A percentile compares a stretch with the other conserved stretches of the same genome.
Conservation (phyloP, 1,139 yeast genomes). For the Debaryomycetaceae sp. region DNA sequence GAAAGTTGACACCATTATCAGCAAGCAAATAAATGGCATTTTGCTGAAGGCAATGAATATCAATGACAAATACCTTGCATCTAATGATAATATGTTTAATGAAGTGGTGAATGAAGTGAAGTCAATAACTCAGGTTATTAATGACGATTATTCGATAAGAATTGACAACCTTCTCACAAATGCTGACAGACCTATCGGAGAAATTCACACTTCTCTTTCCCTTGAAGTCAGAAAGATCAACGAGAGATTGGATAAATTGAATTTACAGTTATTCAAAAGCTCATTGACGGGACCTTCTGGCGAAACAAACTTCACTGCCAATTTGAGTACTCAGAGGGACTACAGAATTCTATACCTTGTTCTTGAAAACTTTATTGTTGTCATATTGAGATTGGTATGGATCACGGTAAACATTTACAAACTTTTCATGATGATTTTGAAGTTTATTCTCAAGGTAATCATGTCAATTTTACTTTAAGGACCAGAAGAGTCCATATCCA, state of each 20-base stretch:
- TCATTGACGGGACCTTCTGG: conserved; percentile 21
- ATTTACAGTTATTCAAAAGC: conserved; percentile 30
- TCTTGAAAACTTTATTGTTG: conserved; percentile 52
- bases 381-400: conserved; percentile 69
- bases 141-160: conserved; percentile 44
- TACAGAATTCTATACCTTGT: conserved; percentile 37
- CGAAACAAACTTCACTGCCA: conserved; percentile 18
- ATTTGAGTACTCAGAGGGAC: conserved; percentile 22
- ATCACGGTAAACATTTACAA: conserved; percentile 57
- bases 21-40: conserved; percentile 21
- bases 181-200: conserved; percentile 77
- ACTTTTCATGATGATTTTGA: conserved; percentile 29
- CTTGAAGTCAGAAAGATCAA: conserved; percentile 67
- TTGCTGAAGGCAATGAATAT: conserved; percentile 24
- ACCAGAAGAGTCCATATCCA: not conserved
- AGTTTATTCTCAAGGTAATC: conserved; percentile 35
- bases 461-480: conserved; percentile 21
- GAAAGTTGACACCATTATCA: conserved; percentile 19
- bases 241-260: conserved; percentile 62
- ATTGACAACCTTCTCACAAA: conserved; percentile 66
- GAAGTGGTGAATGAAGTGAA: conserved; percentile 36
- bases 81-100: conserved; percentile 31
- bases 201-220: conserved; percentile 76
- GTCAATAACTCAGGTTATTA: conserved; percentile 36
- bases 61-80: conserved; percentile 35